Evolutionary conservation across 169 alveolate genomes (phyloP).

Genomic region (Theileria orientalis): DNA sequence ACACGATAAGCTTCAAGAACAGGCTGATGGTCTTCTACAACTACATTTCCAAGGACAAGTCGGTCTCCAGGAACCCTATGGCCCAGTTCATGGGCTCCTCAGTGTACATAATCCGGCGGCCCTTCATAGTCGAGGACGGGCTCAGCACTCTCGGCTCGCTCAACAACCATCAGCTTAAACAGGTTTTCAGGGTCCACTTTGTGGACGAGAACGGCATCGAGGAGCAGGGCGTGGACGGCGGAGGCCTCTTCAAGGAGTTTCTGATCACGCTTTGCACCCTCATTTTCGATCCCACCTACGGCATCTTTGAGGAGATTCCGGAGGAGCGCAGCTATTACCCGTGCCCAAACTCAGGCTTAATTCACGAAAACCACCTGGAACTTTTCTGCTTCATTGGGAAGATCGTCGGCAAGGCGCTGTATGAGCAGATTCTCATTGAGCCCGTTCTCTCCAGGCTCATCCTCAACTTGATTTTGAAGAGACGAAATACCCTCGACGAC

Average conservation of each 20-base stretch:
- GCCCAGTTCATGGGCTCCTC: conserved; percentile 41
- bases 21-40: conserved; percentile 38
- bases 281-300: conserved; percentile 84
- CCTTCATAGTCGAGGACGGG: conserved; percentile 79
- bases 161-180: conserved; percentile 63
- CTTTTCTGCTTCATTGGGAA: conserved; percentile 80
- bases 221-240: conserved; percentile 97
- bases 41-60: conserved; percentile 27
- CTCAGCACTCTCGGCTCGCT: conserved; percentile 57
- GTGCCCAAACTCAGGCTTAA: conserved; percentile 63
- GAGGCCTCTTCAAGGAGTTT: conserved; percentile 96
- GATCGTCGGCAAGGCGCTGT: conserved; percentile 90
- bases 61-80: conserved; percentile 37
- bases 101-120: conserved; percentile 68
- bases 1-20: conserved; percentile 38
- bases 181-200: conserved; percentile 80
- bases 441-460: conserved; percentile 85
- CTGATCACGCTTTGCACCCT: conserved; percentile 83
- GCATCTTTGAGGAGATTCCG: conserved; percentile 77
- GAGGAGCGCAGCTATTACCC: conserved; percentile 69
- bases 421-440: conserved; percentile 88
- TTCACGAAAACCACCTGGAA: conserved; percentile 62
- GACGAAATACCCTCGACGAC: conserved; percentile 82
- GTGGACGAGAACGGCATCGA: conserved; percentile 83
- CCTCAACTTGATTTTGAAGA: conserved; percentile 81